A percentile compares a stretch with the other conserved stretches of the same genome.
These are phyloP conservation scores for Cystobasidium slooffiae DNA, from an alignment of 1,284 basidiomycete genomes.

Conservation along the genomic window DNA sequence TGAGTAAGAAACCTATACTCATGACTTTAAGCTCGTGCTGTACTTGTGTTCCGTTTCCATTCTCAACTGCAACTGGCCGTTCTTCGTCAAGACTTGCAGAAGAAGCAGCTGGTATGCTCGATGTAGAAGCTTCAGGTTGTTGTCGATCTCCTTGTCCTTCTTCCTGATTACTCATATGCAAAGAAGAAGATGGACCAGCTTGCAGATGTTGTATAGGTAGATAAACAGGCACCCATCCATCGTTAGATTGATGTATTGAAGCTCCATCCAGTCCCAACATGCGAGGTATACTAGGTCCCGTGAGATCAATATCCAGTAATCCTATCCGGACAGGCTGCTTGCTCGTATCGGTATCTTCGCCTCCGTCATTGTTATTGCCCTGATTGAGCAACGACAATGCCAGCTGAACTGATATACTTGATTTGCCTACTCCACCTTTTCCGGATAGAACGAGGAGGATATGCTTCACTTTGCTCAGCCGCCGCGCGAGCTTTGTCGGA, in stretches of 20 bases:
- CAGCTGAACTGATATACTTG: conserved; percentile 89
- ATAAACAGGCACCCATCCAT: conserved; percentile 98
- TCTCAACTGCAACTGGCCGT: conserved; percentile 44
- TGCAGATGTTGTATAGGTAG: conserved; percentile 44
- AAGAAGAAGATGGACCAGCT: conserved; percentile 1
- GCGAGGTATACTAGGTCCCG: conserved; percentile 93
- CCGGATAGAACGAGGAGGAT: conserved; percentile 93
- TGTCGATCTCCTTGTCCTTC: conserved; percentile 22
- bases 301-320: conserved; percentile 93
- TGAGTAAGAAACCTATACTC: conserved; percentile 94
- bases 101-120: conserved; percentile 52
- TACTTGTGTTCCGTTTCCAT: conserved; percentile 30
- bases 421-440: conserved; percentile 98
- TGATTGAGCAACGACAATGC: conserved; percentile 76
- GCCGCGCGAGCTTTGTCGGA: conserved; percentile 39
- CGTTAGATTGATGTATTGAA: conserved; percentile 84
- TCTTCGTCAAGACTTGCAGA: background rate
- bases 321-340: conserved; percentile 67
- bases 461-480: conserved; percentile 75
- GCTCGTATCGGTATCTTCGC: background rate
- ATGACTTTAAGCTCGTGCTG: conserved; percentile 77
- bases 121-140: conserved; percentile 21
- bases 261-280: conserved; percentile 92
- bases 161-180: conserved; percentile 32
- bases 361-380: background rate